Evolutionary conservation across 495 filamentous ascomycete species (phyloP).

Genomic region (Choiromyces venosus): DNA sequence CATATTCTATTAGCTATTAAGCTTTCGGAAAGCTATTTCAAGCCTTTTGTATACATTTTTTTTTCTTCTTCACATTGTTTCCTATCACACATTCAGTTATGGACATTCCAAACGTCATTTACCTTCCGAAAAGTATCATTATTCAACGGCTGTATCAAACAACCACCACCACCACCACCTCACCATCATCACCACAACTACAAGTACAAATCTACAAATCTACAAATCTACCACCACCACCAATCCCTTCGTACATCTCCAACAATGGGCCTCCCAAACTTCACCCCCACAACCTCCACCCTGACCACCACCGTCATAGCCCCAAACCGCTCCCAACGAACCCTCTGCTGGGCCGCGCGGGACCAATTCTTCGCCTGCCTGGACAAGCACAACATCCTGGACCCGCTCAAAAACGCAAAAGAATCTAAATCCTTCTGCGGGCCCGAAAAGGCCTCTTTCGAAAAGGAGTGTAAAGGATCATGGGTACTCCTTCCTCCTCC

Average conservation of each 20-base stretch:
- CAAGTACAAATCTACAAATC: not conserved
- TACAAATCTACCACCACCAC: not conserved
- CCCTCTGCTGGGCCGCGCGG: slow-evolving; percentile 77
- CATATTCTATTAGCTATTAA: not conserved
- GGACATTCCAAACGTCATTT: not conserved
- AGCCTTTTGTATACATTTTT: not conserved
- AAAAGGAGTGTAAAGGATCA: slow-evolving; percentile 62
- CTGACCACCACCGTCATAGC: slow-evolving; percentile 56
- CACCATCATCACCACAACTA: not conserved
- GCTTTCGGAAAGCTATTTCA: not conserved
- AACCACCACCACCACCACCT: not conserved
- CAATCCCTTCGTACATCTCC: slow-evolving; percentile 5
- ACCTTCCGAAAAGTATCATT: not conserved
- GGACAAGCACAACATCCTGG: slow-evolving; percentile 72
- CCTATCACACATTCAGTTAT: not conserved
- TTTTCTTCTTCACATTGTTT: not conserved
- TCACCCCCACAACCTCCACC: slow-evolving; percentile 43
- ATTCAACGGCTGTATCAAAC: not conserved
- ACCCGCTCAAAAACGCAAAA: slow-evolving; percentile 64
- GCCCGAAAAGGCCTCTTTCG: slow-evolving; percentile 51
- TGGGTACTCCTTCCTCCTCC: slow-evolving; percentile 65
- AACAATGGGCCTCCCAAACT: slow-evolving; percentile 35
- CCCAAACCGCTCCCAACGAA: slow-evolving; percentile 69
- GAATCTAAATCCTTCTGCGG: slow-evolving; percentile 18
- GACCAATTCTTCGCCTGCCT: slow-evolving; percentile 83